Base-by-base conservation (phyloP, 768 basidiomycete genomes). In the Lactifluus subvellereus region DNA sequence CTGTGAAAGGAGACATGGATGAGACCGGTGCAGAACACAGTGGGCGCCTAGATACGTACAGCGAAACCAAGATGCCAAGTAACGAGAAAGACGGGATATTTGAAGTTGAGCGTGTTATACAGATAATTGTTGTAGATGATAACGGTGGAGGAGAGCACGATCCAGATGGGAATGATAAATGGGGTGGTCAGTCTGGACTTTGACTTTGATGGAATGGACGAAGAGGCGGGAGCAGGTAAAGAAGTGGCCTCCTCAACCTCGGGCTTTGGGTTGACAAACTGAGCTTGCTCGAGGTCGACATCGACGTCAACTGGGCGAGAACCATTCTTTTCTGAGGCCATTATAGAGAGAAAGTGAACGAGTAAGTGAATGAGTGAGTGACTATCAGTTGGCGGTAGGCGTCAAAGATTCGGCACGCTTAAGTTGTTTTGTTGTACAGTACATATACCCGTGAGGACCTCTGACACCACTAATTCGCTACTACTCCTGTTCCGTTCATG, bases 91-190 rank as follows among this genome's bases (percentile, higher is more conserved):
- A 97, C 93, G 33, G 95, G 95, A 78, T 79, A 97, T 71, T 84
- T 84, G 79, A 97, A 97, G 64, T 85, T 75, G 70, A 89, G 84
- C 50, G 82, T 82, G 75, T 89, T 90, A 80, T 91, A 93, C 68
- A 91, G 75, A 72, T 86, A 86, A 74, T 94, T 96, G 83, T 97
- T 97, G 84, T 98, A 97, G 62, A 97, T 85, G 76, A 98, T 98
- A 72, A 98, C 95, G 8, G 84, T 73, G 30, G 93, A 92, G 67
- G 87, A 89, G 68, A 96, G 87, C 20, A 84, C 76, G 70, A 97
- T 98, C 96, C 96, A 98, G 60, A 96, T 77, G 32, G 92, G 94
- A 60, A 97, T 91, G 70, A 94, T 90, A 60, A 81, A 76, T 0
- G 84, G 71, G 0, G 89, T 81, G 13, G 89, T 82, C 33, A 89